phyloP scores from a whole-genome alignment of 768 basidiomycete species.

The Gautieria morchelliformis region DNA sequence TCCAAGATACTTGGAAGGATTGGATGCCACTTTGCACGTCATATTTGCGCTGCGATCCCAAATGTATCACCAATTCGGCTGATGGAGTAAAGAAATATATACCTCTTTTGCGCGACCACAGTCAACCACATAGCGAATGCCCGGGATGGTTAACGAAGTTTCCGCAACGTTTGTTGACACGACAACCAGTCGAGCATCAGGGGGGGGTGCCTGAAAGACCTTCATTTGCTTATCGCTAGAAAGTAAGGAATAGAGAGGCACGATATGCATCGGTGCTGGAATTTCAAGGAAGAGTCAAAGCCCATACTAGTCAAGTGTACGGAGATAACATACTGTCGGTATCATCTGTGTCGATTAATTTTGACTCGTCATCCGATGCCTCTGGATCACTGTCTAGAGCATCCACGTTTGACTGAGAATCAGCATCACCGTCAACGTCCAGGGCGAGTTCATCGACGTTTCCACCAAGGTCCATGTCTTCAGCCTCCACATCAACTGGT shows the following conservation, averaged over 20 bases:
- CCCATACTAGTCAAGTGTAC: not conserved
- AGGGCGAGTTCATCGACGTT: not conserved
- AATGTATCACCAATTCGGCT: not conserved
- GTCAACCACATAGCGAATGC: slow-evolving; percentile 96
- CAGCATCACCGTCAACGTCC: slow-evolving; percentile 68
- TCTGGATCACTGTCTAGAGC: slow-evolving; percentile 52
- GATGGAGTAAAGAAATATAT: slow-evolving; percentile 5
- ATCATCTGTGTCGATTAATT: not conserved
- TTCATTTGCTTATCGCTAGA: slow-evolving; percentile 92
- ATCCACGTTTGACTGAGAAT: slow-evolving; percentile 50
- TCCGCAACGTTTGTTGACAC: slow-evolving; percentile 96
- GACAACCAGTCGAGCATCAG: slow-evolving; percentile 77
- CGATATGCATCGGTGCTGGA: slow-evolving; percentile 73
- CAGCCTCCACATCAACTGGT: slow-evolving; percentile 66
- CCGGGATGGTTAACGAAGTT: slow-evolving; percentile 93
- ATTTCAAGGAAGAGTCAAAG: not conserved
- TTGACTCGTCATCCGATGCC: slow-evolving; percentile 42
- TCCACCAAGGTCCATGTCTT: slow-evolving; percentile 65
- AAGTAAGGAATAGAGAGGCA: slow-evolving; percentile 89
- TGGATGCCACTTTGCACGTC: slow-evolving; percentile 78
- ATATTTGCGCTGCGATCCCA: slow-evolving; percentile 57
- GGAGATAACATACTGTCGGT: slow-evolving; percentile 26
- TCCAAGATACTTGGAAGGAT: slow-evolving; percentile 87
- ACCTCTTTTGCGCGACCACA: slow-evolving; percentile 94
- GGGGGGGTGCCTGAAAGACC: slow-evolving; percentile 81